Evolutionary conservation across 2,329 filamentous ascomycete genomes (phyloP), one percentile per base, ranked within the genome.

Genomic region (Alternaria panax): DNA sequence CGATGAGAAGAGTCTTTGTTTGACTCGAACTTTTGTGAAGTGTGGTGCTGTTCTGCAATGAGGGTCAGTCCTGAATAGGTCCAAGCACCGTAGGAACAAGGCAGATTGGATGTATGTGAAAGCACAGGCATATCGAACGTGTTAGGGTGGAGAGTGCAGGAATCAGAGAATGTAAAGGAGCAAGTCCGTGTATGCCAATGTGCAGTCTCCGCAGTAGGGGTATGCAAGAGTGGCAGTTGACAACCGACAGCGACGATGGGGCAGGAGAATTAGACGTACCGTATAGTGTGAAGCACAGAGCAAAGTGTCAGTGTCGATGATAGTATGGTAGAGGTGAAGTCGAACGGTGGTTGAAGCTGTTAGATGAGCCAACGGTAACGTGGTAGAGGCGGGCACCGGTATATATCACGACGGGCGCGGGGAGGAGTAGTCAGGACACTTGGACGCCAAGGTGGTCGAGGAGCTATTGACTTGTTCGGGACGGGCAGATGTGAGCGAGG

Each of bases 381-480:
- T 67, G 66, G 64, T 61, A 71, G 67, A 62, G 65, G 65, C 70
- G 64, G 65, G 62, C 63, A 61, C 51, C 59, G 69, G 74, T 76
- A 76, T 76, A 77, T 76, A 75, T 67, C 62, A 66, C 53, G 67
- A 66, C 64, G 65, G 52, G 67, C 59, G 73, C 66, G 67, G 67
- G 67, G 68, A 69, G 59, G 58, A 59, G 63, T 68, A 67, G 65
- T 60, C 64, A 62, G 59, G 57, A 64, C 53, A 66, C 58, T 59
- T 59, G 58, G 62, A 65, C 60, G 72, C 73, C 72, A 75, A 75
- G 71, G 65, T 51, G 66, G 70, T 71, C 63, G 64, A 72, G 68
- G 68, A 72, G 68, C 66, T 69, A 71, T 71, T 71, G 72, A 64
- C 68, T 72, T 73, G 66, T 64, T 76, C 70, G 72, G 70, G 70